Evolutionary conservation across 495 filamentous ascomycete genomes (phyloP), one percentile per base, ranked within the genome.

Genomic region (Penicillium cataractarum): DNA sequence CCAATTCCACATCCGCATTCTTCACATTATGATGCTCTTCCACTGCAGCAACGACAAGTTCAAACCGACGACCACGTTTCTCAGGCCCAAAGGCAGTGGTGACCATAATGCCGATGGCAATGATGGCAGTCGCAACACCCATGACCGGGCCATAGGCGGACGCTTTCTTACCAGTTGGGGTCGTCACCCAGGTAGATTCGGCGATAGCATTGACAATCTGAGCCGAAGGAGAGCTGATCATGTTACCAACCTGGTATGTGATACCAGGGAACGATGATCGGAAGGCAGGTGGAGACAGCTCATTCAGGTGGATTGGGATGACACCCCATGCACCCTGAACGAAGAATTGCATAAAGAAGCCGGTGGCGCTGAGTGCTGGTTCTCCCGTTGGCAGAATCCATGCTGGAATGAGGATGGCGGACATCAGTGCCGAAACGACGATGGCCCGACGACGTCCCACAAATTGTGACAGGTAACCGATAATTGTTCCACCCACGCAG

Each of bases 321-420:
- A 92, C 86, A 40, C 90, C 89, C 87, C 87, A 93, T 0, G 89
- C 87, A 8, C 90, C 90, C 66, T 92, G 88, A 27, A 92, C 82
- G 69, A 89, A 91, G 74, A 92, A 92, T 68, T 93, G 90, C 60
- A 91, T 83, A 71, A 90, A 84, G 78, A 93, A 93, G 22, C 86
- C 89, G 2, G 83, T 80, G 5, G 79, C 88, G 1, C 87, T 88
- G 19, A 93, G 81, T 5, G 78, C 70, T 0, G 74, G 68, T 74
- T 86, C 87, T 37, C 70, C 74, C 0, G 75, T 70, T 4, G 88
- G 89, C 7, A 92, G 79, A 58, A 91, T 90, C 88, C 87, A 92
- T 26, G 88, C 85, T 0, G 88, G 88, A 58, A 92, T 88, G 13
- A 93, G 65, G 40, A 76, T 63, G 31, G 73, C 84, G 15, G 82